Evolutionary conservation across 257 asterid genomes (phyloP), one percentile per base, ranked within the genome.

Genomic region (Nicotiana benthamiana): DNA sequence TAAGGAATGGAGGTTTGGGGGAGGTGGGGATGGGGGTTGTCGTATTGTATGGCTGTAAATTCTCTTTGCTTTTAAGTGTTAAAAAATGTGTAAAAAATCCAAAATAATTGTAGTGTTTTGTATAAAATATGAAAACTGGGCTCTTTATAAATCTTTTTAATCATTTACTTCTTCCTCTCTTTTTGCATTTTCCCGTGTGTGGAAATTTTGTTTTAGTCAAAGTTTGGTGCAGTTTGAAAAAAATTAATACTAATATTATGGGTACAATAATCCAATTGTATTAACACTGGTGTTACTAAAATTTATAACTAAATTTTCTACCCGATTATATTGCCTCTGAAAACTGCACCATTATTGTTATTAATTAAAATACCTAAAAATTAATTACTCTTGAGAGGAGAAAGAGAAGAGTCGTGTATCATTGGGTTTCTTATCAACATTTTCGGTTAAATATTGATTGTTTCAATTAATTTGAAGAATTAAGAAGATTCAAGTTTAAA

Each of bases 21-120:
- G 5, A 7, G 17, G 52, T 51, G 65, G 82, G 24, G 5, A 43
- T n/a, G 18, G 5, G 51, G 24, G 18, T 84, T 86, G 90, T 85
- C 80, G 87, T 83, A 82, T 87, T 83, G 91, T 80, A 63, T 77
- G 86, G 65, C 75, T 90, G 87, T 84, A 88, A 65, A 88, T 85
- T 82, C 56, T n/a, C 16, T 70, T 72, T 57, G 80, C 65, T 83
- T 5, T 79, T 48, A 34, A 11, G 27, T 40, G 9, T 79, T 22
- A 5, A 30, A 66, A 77, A 82, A 40, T 54, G 76, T 82, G 81
- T 72, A 79, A 74, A 80, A 12, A 4, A 43, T 70, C 34, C 2
- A 22, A 10, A 24, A 24, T 22, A 72, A 1, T 48, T 24, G 9
- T 74, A 48, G 43, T 48, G 61, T 48, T 7, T 51, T 24, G 13